Conservation (phyloP, 768 basidiomycete species). For the Pisolithus marmoratus region DNA sequence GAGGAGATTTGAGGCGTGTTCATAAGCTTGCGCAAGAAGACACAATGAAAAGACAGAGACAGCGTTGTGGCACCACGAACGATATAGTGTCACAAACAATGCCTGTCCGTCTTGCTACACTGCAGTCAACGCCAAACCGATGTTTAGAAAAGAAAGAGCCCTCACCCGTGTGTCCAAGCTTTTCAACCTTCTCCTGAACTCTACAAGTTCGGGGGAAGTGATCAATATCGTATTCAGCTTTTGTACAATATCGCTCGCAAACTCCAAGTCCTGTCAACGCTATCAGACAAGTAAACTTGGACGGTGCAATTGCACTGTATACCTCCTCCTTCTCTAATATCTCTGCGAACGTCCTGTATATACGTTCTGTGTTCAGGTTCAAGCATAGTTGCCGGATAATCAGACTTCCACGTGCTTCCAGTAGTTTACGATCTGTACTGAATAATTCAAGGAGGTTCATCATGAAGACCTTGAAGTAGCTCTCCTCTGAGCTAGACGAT, state of each 20-base stretch:
- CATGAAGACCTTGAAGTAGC: slow-evolving; percentile 95
- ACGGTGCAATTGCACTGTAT: slow-evolving; percentile 12
- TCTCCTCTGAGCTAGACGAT: slow-evolving; percentile 90
- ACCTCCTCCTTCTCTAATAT: slow-evolving; percentile 98
- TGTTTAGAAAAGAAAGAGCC: not conserved
- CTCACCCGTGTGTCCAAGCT: slow-evolving; percentile 87
- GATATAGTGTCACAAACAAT: slow-evolving; percentile 87
- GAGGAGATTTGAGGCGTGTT: slow-evolving; percentile 94
- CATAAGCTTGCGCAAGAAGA: slow-evolving; percentile 95
- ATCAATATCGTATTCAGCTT: slow-evolving; percentile 96
- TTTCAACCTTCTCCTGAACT: slow-evolving; percentile 89
- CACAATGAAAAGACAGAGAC: slow-evolving; percentile 96
- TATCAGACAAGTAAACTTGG: not conserved
- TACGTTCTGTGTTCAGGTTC: slow-evolving; percentile 90
- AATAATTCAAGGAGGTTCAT: slow-evolving; percentile 90
- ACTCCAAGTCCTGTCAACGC: slow-evolving; percentile 78
- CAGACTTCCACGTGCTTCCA: slow-evolving; percentile 89
- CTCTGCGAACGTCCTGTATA: slow-evolving; percentile 94
- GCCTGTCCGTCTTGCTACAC: slow-evolving; percentile 90
- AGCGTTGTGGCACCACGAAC: slow-evolving; percentile 98
- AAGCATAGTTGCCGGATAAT: slow-evolving; percentile 94
- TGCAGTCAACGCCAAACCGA: slow-evolving; percentile 1
- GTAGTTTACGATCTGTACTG: slow-evolving; percentile 83
- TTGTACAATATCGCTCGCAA: slow-evolving; percentile 95
- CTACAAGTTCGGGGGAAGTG: slow-evolving; percentile 92